Evolutionary conservation across 306 rosid species (phyloP), one percentile per base, ranked within the genome.

Genomic region (Lathyrus sativus): DNA sequence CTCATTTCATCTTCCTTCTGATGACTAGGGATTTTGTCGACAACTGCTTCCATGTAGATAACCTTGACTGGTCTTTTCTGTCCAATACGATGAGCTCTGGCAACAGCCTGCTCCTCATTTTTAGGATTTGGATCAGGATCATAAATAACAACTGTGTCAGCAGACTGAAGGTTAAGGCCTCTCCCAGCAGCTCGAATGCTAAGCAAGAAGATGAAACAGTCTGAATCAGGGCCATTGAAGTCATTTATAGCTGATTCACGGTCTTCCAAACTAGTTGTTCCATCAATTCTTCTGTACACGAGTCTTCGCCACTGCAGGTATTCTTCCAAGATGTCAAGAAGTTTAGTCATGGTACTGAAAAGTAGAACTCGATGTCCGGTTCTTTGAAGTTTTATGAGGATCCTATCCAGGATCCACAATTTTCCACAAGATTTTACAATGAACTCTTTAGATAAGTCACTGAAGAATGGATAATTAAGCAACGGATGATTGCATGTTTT

Each of bases 71-170:
- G 97, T 79, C 99, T 83, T 65, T 46, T 95, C 84, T 95, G 99
- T 61, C 99, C 99, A 79, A 95, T 95, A 11, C 99, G 97, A 71
- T 95, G 97, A 74, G 99, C 99, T 77, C 99, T 88, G 17, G 99
- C 99, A 71, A 95, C 99, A 70, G 99, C 99, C 79, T 90, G 99
- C 79, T 95, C 99, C 83, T 95, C 99, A 72, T 95, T 95, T 84
- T 95, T 95, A 33, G 99, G 99, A 70, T 95, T 95, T 49, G 99
- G 99, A 76, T 95, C 99, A 67, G 99, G 99, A 81, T 95, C 99
- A 75, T 95, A 95, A 61, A 95, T 95, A 74, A 95, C 76, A 59
- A 95, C 99, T 3, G 99, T 95, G 81, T 95, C 99, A 55, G 99
- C 99, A 74, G 99, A 79, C 83, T 95, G 99, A 76, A 95, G 99